These are phyloP conservation scores for Sarcocystis neurona DNA, from an alignment of 169 alveolate species.

Conservation along the genomic window DNA sequence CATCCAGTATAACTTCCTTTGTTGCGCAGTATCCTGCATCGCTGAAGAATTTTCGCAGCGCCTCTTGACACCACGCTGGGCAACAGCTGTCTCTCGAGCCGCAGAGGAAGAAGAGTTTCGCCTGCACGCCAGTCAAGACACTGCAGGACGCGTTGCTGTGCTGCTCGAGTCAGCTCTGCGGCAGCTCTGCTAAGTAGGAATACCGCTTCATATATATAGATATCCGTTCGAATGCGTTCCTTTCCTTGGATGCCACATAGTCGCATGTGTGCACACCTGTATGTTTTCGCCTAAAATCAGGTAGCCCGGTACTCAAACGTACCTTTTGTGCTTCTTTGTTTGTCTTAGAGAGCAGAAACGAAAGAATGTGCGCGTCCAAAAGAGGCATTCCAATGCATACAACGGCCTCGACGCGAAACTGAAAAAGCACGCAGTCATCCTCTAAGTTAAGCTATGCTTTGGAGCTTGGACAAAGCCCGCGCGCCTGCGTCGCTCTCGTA, in stretches of 20 bases:
- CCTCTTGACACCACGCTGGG: conserved; percentile 27
- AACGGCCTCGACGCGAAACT: conserved; percentile 36
- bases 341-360: not conserved
- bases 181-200: not conserved
- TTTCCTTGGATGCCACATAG: not conserved
- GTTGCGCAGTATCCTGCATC: not conserved
- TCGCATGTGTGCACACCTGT: not conserved
- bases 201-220: not conserved
- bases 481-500: too few species aligned
- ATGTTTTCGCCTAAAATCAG: not conserved
- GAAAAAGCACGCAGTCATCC: too few species aligned
- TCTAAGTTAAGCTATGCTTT: too few species aligned
- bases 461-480: too few species aligned
- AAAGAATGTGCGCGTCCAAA: not conserved
- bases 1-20: not conserved
- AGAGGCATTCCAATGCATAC: conserved; percentile 18
- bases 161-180: not conserved
- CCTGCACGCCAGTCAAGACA: not conserved
- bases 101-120: not conserved
- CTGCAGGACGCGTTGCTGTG: not conserved
- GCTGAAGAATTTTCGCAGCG: not conserved
- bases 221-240: not conserved
- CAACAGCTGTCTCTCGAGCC: conserved; percentile 14
- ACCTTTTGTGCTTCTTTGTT: not conserved
- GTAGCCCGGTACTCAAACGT: not conserved